phyloP scores from a whole-genome alignment of 2,329 filamentous ascomycete genomes.

The Exophiala xenobiotica region DNA sequence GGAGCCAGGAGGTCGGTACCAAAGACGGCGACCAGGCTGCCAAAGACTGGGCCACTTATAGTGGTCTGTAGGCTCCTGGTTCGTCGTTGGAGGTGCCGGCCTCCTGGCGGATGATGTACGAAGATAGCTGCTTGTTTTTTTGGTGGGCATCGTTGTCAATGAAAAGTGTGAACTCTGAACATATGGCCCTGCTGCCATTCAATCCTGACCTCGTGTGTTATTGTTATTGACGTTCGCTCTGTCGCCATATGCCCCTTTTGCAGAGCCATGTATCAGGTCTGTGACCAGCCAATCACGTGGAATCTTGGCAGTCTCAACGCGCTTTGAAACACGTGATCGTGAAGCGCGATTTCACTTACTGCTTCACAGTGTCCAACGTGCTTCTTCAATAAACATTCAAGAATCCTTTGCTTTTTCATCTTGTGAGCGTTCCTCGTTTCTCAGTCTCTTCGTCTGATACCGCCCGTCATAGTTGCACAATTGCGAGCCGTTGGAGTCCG shows the following conservation, averaged over 20 bases:
- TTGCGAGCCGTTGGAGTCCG: not conserved
- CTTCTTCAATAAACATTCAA: not conserved
- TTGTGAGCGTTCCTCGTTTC: slow-evolving; percentile 2
- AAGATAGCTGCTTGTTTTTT: not conserved
- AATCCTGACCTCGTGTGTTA: no score
- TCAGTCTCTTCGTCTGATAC: no score
- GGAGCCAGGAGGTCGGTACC: slow-evolving; percentile 5
- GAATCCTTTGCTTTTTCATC: not conserved
- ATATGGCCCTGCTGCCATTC: not conserved
- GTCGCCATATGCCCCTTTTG: not conserved
- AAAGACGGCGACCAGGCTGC: slow-evolving; percentile 1
- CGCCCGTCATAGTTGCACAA: no score
- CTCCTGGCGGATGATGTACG: not conserved
- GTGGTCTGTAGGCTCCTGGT: not conserved
- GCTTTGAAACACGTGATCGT: slow-evolving; percentile 9
- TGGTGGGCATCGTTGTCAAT: not conserved
- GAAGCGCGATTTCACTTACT: slow-evolving; percentile 11
- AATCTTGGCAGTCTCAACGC: slow-evolving; percentile 10
- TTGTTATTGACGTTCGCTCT: not conserved
- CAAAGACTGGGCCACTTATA: not conserved
- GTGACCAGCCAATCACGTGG: slow-evolving; percentile 1
- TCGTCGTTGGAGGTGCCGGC: slow-evolving; percentile 1
- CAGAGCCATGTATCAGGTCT: not conserved
- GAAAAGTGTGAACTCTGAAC: not conserved
- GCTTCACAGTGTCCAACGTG: no score